phyloP scores from a whole-genome alignment of 257 asterid genomes.

The Capsicum chinense region DNA sequence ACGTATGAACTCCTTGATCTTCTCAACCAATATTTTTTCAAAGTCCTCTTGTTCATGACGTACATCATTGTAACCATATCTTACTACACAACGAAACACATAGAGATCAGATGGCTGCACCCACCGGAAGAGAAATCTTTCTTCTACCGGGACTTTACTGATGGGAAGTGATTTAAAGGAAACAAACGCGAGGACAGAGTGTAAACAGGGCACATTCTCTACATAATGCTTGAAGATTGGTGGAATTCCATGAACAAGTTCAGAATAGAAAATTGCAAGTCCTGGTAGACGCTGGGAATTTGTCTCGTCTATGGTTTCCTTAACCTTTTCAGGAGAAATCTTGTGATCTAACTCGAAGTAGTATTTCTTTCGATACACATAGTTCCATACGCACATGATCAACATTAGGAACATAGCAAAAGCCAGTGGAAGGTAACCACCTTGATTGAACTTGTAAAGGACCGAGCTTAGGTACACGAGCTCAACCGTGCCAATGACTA shows the following conservation, averaged over 20 bases:
- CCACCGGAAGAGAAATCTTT: conserved; percentile 55
- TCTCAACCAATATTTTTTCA: conserved; percentile 48
- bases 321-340: conserved; percentile 45
- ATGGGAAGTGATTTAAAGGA: conserved; percentile 60
- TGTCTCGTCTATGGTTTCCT: conserved; percentile 33
- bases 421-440: conserved; percentile 60
- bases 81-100: conserved; percentile 59
- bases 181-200: conserved; percentile 54
- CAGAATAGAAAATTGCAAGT: conserved; percentile 62
- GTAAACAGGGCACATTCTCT: conserved; percentile 53
- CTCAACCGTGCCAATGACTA: conserved; percentile 49
- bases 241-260: conserved; percentile 67
- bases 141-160: conserved; percentile 54
- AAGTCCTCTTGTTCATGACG: conserved; percentile 47
- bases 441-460: conserved; percentile 55
- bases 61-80: conserved; percentile 59
- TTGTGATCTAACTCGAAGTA: conserved; percentile 56
- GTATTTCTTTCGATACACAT: conserved; percentile 51
- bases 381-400: conserved; percentile 56
- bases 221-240: conserved; percentile 64
- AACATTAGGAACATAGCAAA: conserved; percentile 49
- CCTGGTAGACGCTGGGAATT: conserved; percentile 48
- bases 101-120: conserved; percentile 49
- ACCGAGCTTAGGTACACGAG: conserved; percentile 51
- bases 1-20: conserved; percentile 43